Evolutionary conservation across 306 rosid genomes (phyloP), one percentile per base, ranked within the genome.

Genomic region (Pachyrhizus erosus): DNA sequence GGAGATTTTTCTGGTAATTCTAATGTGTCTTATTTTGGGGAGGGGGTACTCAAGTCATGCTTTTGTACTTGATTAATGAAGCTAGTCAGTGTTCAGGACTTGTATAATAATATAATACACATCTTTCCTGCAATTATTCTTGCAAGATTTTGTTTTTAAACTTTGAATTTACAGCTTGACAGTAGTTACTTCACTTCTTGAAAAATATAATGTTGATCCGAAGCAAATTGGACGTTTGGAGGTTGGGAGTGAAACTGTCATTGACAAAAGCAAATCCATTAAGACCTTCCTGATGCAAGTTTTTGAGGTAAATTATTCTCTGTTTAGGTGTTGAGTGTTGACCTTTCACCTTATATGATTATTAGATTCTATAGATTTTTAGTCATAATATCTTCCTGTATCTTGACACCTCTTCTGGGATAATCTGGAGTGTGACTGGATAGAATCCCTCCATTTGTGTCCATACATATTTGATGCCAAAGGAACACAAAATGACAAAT

Each of bases 261-360:
- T 94, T 73, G 96, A 92, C 91, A 94, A 94, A 79, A 94, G 98
- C 94, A 94, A 94, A 82, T 94, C 97, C 46, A 92, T 94, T 55
- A 92, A 92, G 90, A 92, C 97, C 80, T 92, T 94, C 89, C 84
- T 92, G 83, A 92, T 92, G 97, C 91, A 87, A 84, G 78, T 87
- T 67, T 92, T 94, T 83, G 93, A 94, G 98, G 97, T 94, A 88
- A 75, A 55, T 26, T 18, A n/a, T 69, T 82, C 51, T 57, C 26
- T 51, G 70, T 57, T 31, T 17, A 45, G 61, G 23, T 57, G 62
- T 46, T 14, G 39, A 65, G 26, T 24, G 77, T 76, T n/a, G 23
- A 14, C 14, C 9, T 21, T 21, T n/a, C 7, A 65, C 26, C 46
- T 34, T 54, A 5, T 18, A 40, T 15, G 66, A 55, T 51, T 21